Percentiles rank a stretch among this genome's conserved stretches.
Conservation (phyloP, 176 grass and related monocot species). For the Canna indica region DNA sequence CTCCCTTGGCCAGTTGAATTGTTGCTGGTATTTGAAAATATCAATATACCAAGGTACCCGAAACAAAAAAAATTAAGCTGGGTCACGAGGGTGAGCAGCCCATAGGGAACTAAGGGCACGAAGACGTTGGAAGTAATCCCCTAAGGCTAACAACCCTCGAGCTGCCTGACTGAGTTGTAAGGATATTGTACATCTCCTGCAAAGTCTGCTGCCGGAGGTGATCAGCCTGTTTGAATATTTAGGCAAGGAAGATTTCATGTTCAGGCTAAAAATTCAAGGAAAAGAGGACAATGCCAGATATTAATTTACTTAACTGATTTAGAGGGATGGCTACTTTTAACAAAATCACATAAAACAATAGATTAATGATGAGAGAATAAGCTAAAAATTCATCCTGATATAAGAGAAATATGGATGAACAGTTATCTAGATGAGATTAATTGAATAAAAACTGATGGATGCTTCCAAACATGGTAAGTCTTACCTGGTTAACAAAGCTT, state of each 20-base stretch:
- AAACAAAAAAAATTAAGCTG: slow-evolving; percentile 22
- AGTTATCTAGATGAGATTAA: too few relatives aligned
- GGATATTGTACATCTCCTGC: slow-evolving; percentile 62
- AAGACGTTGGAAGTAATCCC: slow-evolving; percentile 86
- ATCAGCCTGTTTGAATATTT: slow-evolving; percentile 49
- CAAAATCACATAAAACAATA: not conserved
- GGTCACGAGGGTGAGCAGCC: slow-evolving; percentile 46
- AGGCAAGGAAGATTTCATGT: not conserved
- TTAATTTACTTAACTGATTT: too few relatives aligned
- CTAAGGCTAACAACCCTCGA: slow-evolving; percentile 56
- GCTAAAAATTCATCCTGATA: not conserved
- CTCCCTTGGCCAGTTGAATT: not conserved
- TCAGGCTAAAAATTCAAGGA: not conserved
- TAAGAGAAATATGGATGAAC: too few relatives aligned
- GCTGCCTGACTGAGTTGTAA: slow-evolving; percentile 75
- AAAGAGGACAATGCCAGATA: too few relatives aligned
- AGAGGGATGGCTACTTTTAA: too few relatives aligned
- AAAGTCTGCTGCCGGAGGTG: slow-evolving; percentile 52
- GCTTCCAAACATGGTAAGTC: not conserved
- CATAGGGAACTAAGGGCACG: slow-evolving; percentile 68
- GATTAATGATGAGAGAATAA: not conserved
- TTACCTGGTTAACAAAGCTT: slow-evolving; percentile 62
- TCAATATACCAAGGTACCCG: not conserved
- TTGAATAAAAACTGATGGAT: not conserved
- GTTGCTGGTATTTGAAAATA: not conserved